Evolutionary conservation across 352 stramenopile species (phyloP).

Genomic region (Elongisporangium senticosum): DNA sequence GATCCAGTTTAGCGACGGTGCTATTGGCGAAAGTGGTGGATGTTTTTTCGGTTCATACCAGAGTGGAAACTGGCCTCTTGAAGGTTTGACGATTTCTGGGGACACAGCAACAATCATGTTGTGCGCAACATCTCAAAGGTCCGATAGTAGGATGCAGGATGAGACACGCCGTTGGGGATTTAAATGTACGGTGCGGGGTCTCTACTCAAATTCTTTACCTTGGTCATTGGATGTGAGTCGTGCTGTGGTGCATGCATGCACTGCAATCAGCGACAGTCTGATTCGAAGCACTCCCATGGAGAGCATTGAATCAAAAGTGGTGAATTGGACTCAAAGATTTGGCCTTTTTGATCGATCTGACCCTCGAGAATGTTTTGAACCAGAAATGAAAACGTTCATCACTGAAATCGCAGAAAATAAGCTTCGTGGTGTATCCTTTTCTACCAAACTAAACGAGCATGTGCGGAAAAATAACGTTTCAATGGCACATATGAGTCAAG

Average conservation of each 20-base stretch:
- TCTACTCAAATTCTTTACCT: conserved; percentile 9
- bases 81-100: conserved; percentile 48
- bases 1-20: conserved; percentile 45
- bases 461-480: conserved; percentile 10
- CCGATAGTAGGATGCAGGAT: conserved; percentile 17
- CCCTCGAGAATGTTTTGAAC: not conserved
- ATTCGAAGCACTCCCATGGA: conserved; percentile 25
- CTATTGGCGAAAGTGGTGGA: conserved; percentile 54
- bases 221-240: conserved; percentile 8
- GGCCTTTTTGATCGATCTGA: not conserved
- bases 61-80: conserved; percentile 49
- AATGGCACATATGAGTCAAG: not conserved
- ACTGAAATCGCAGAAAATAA: conserved; percentile 17
- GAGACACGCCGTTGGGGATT: conserved; percentile 58
- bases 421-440: conserved; percentile 13
- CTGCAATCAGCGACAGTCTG: conserved; percentile 27
- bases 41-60: conserved; percentile 58
- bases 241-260: conserved; percentile 30
- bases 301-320: conserved; percentile 12
- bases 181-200: conserved; percentile 45
- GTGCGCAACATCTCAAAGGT: conserved; percentile 53
- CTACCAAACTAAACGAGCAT: conserved; percentile 14
- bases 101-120: conserved; percentile 67
- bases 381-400: conserved; percentile 6
- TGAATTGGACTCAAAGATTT: not conserved